Evolutionary conservation across 805 yeast genomes (phyloP).

Genomic region (Saccharomycopsis guyanensis): DNA sequence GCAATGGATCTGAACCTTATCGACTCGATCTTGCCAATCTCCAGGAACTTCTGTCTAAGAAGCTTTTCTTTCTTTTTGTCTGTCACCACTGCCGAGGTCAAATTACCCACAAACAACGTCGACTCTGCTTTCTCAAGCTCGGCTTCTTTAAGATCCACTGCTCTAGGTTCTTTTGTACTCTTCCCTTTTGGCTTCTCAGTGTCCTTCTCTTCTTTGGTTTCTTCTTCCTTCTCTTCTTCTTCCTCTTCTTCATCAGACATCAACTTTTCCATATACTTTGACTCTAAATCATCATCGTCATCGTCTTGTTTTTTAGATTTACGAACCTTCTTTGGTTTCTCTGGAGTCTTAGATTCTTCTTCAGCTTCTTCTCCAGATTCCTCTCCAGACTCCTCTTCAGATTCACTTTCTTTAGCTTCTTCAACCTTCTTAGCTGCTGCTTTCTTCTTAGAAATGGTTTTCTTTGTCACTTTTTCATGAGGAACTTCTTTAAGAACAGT

Average conservation of each 20-base stretch:
- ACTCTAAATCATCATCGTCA: conserved; percentile 22
- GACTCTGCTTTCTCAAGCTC: conserved; percentile 78
- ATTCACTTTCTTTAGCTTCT: neutral
- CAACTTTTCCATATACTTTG: conserved; percentile 13
- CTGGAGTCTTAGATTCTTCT: conserved; percentile 9
- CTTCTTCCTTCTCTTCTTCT: neutral
- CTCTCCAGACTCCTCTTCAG: conserved; percentile 7
- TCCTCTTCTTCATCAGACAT: conserved; percentile 15
- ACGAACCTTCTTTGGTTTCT: conserved; percentile 4
- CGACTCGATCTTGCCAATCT: conserved; percentile 46
- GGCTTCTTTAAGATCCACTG: conserved; percentile 16
- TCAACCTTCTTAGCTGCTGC: conserved; percentile 5
- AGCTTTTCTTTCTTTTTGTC: conserved; percentile 51
- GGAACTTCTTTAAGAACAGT: conserved; percentile 26
- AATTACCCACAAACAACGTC: conserved; percentile 85
- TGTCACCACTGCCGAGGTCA: conserved; percentile 56
- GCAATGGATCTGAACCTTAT: conserved; percentile 90
- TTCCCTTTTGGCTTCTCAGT: neutral
- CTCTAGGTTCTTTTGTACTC: conserved; percentile 1
- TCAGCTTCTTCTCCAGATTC: conserved; percentile 6
- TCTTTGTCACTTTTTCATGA: neutral
- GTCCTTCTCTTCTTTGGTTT: conserved; percentile 3
- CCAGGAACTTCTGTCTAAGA: conserved; percentile 56
- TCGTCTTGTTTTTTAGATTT: conserved; percentile 15
- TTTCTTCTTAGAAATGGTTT: conserved; percentile 10